Evolutionary conservation across 768 basidiomycete species (phyloP).

Genomic region (Amanita subjunquillea): DNA sequence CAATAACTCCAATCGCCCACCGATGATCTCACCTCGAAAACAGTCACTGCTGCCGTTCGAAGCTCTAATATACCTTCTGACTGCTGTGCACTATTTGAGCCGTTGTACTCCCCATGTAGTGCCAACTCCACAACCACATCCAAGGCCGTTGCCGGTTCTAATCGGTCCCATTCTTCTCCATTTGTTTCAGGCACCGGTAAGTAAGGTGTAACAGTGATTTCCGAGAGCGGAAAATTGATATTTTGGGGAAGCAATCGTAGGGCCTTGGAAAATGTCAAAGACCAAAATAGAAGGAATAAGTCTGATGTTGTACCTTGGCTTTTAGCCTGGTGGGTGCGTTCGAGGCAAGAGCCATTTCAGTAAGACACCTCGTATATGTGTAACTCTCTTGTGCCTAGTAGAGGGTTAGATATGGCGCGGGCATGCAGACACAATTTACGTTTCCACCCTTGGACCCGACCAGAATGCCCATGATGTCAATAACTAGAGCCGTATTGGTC

Average conservation of each 20-base stretch:
- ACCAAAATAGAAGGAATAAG: slow-evolving; percentile 4
- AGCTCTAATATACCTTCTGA: slow-evolving; percentile 62
- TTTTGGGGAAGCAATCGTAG: slow-evolving; percentile 37
- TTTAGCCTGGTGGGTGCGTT: slow-evolving; percentile 87
- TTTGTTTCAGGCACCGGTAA: slow-evolving; percentile 73
- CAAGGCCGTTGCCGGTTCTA: slow-evolving; percentile 72
- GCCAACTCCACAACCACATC: slow-evolving; percentile 76
- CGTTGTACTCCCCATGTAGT: slow-evolving; percentile 83
- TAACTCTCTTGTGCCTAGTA: slow-evolving; percentile 45
- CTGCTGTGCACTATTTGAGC: slow-evolving; percentile 46
- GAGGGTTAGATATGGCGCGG: background rate
- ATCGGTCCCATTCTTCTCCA: slow-evolving; percentile 88
- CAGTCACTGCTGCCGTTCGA: slow-evolving; percentile 62
- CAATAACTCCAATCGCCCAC: background rate
- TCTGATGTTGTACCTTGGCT: slow-evolving; percentile 49
- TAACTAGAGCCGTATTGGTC: slow-evolving; percentile 67
- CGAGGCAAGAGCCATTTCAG: slow-evolving; percentile 87
- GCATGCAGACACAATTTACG: slow-evolving; percentile 27
- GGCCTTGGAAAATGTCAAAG: slow-evolving; percentile 17
- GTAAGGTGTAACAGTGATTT: slow-evolving; percentile 62
- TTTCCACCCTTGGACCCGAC: slow-evolving; percentile 59
- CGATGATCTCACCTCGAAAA: slow-evolving; percentile 62
- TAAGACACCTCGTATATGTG: slow-evolving; percentile 62
- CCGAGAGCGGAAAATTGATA: slow-evolving; percentile 51
- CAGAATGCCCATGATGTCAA: slow-evolving; percentile 82